Percentiles rank a stretch among this genome's conserved stretches.
These are phyloP conservation scores for Nicotiana paniculata DNA, from an alignment of 257 asterid species.

Conservation along the genomic window DNA sequence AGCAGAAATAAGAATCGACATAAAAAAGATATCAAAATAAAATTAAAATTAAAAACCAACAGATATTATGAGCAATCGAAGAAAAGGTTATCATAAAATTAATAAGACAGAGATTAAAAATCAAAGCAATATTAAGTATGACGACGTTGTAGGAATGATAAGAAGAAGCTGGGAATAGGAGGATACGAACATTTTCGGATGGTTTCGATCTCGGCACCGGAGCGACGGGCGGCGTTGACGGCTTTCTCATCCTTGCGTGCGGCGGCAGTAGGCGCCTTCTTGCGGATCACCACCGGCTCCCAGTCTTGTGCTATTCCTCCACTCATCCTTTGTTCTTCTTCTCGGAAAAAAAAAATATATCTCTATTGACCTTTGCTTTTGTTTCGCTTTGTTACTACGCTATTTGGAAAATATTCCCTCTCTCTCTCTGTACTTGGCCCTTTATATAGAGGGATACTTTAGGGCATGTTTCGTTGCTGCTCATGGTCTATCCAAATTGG, in stretches of 20 bases:
- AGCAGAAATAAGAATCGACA: background rate
- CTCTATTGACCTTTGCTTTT: background rate
- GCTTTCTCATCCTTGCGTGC: slow-evolving; percentile 94
- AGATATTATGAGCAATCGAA: background rate
- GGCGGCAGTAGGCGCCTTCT: slow-evolving; percentile 88
- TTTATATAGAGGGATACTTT: background rate
- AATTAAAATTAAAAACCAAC: background rate
- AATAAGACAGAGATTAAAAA: background rate
- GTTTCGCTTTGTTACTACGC: background rate
- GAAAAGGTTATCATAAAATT: background rate
- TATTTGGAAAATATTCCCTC: background rate
- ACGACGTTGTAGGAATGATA: background rate
- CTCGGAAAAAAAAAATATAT: background rate
- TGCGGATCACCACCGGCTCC: slow-evolving; percentile 90
- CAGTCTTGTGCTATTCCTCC: slow-evolving; percentile 73
- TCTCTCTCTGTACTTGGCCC: background rate
- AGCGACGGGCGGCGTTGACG: slow-evolving; percentile 95
- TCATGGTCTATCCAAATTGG: background rate
- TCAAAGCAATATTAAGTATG: background rate
- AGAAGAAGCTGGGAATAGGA: background rate
- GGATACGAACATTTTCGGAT: slow-evolving; percentile 46
- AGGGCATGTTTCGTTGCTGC: background rate
- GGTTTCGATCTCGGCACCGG: slow-evolving; percentile 94
- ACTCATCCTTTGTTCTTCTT: slow-evolving; percentile 16
- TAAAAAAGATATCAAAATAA: background rate